Evolutionary conservation across 2,329 filamentous ascomycete species (phyloP).

Genomic region (Helicocarpus griseus): DNA sequence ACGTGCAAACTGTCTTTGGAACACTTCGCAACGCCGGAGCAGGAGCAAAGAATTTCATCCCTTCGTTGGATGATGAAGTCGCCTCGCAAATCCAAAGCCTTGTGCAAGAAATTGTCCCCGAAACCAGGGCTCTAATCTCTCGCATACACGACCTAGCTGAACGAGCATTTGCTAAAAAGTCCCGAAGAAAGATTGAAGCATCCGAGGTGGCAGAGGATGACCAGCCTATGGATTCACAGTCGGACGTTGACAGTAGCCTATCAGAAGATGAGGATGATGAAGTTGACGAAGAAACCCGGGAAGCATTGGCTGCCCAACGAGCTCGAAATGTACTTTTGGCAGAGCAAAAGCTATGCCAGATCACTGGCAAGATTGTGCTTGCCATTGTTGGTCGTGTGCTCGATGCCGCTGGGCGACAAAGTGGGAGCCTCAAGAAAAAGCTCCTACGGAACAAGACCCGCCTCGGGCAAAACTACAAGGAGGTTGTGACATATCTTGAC

Average conservation of each 20-base stretch:
- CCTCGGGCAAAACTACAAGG: conserved; percentile 76
- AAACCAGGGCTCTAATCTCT: conserved; percentile 56
- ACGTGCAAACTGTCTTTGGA: conserved; percentile 71
- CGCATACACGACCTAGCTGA: conserved; percentile 71
- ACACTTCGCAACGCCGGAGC: conserved; percentile 50
- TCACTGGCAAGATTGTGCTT: conserved; percentile 76
- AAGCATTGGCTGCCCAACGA: conserved; percentile 38
- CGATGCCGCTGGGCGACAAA: conserved; percentile 51
- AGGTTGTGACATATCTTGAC: conserved; percentile 72
- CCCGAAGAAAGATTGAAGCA: conserved; percentile 34
- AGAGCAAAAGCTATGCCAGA: conserved; percentile 76
- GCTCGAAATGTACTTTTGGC: conserved; percentile 60
- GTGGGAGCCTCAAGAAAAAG: conserved; percentile 57
- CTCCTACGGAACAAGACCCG: conserved; percentile 69
- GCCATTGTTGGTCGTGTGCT: conserved; percentile 67
- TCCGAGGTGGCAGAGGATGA: conserved; percentile 39
- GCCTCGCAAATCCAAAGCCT: conserved; percentile 50
- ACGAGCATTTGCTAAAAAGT: conserved; percentile 63
- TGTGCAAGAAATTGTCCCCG: conserved; percentile 58
- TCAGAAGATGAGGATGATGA: conserved; percentile 24
- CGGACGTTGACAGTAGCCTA: conserved; percentile 48
- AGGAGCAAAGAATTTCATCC: conserved; percentile 31
- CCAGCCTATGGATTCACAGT: conserved; percentile 57
- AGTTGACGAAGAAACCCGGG: conserved; percentile 33
- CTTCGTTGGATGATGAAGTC: conserved; percentile 36